Conservation (phyloP, 306 rosid genomes). For the Citrullus colocynthis region DNA sequence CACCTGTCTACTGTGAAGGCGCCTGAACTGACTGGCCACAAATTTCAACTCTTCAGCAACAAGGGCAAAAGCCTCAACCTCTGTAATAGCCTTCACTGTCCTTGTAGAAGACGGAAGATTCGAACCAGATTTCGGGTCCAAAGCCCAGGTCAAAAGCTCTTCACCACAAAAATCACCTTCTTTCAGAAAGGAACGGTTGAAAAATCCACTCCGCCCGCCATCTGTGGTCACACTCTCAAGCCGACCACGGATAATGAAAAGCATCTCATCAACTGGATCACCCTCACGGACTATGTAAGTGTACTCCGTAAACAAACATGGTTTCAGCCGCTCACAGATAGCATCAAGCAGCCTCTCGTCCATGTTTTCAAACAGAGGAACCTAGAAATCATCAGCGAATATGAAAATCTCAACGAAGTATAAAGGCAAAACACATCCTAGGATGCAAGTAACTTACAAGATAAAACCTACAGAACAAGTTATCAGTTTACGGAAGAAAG, state of each 20-base stretch:
- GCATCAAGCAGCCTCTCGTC: slow-evolving; percentile 98
- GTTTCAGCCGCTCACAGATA: slow-evolving; percentile 91
- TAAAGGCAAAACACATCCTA: slow-evolving; percentile 1
- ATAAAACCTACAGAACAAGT: not conserved
- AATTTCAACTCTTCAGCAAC: slow-evolving; percentile 85
- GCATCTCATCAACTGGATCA: slow-evolving; percentile 99
- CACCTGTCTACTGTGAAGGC: slow-evolving; percentile 97
- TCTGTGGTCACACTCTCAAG: slow-evolving; percentile 96
- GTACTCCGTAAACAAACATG: slow-evolving; percentile 68
- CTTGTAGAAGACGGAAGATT: slow-evolving; percentile 88
- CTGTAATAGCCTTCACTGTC: slow-evolving; percentile 72
- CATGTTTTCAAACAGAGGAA: slow-evolving; percentile 88
- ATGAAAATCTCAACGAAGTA: not conserved
- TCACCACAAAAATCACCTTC: slow-evolving; percentile 96
- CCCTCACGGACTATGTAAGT: slow-evolving; percentile 91
- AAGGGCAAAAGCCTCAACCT: slow-evolving; percentile 91
- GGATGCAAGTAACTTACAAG: not conserved
- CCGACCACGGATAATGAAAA: slow-evolving; percentile 91
- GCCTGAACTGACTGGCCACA: slow-evolving; percentile 92
- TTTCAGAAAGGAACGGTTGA: slow-evolving; percentile 67
- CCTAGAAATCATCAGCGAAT: slow-evolving; percentile 34
- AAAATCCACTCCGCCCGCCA: slow-evolving; percentile 95
- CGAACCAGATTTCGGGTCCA: slow-evolving; percentile 93
- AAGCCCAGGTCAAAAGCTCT: slow-evolving; percentile 97
- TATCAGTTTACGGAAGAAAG: not conserved